Evolutionary conservation across 768 basidiomycete species (phyloP), one percentile per base, ranked within the genome.

Genomic region (Boletales sp.): DNA sequence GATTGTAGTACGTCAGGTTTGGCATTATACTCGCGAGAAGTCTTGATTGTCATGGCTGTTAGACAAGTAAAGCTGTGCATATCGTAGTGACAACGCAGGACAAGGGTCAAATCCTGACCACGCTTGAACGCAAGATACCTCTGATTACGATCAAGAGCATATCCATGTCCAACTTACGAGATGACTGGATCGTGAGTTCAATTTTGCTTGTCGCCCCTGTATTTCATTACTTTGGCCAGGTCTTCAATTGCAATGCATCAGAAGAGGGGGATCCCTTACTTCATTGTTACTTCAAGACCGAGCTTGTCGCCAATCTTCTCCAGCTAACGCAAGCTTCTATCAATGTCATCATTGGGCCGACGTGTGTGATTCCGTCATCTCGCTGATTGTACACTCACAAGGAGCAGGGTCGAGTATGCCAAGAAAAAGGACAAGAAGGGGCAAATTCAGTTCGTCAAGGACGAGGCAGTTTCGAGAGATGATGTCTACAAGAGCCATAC

Each of bases 401-500:
- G n/a, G 27, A 21, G 17, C 29, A 97, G 90, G 8, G 71, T 97
- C 52, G 83, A 90, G 49, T 98, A 97, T 67, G 76, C 78, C 37
- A 98, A 99, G 79, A 99, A 99, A 80, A 98, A 93, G 71, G 94
- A 94, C 55, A 99, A 98, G 73, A 83, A 83, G 62, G 83, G 87
- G 5, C 76, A 81, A 46, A 91, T 99, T 69, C 87, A 87, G 66
- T 87, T 91, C 54, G 67, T 86, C 60, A 95, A 90, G 74, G 94
- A 97, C 63, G 94, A 98, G 69, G 82, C 84, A 8, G 72, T 95
- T 17, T 71, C 65, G 11, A 82, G 81, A 48, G 84, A 87, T 52
- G 97, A 93, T 62, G 60, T 80, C 10, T 99, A 99, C 73, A 99
- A 98, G 80, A 94, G 91, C 57, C 91, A 94, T 62, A 80, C 82